Evolutionary conservation across 1,284 basidiomycete species (phyloP).

Genomic region (Tilletia setariae): DNA sequence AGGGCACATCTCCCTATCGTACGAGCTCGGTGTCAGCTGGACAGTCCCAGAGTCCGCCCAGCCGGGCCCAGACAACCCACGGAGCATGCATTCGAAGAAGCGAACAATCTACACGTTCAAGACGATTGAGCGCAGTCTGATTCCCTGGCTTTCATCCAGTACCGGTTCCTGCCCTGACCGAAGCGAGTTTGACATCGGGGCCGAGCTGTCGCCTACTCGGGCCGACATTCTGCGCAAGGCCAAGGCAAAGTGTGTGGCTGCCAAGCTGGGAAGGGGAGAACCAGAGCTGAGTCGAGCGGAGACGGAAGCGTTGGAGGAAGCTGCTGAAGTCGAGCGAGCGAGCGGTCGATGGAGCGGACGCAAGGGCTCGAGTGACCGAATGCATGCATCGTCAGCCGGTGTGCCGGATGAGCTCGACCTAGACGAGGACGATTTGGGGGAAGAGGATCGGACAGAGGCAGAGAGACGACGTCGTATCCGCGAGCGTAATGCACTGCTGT

Average conservation of each 20-base stretch:
- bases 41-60: not conserved
- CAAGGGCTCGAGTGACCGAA: not conserved
- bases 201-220: not conserved
- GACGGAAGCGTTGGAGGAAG: not conserved
- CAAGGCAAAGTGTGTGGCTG: slow-evolving; percentile 1
- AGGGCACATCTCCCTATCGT: not conserved
- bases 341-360: not conserved
- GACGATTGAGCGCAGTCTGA: slow-evolving; percentile 2
- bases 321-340: not conserved
- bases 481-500: slow-evolving; percentile 1
- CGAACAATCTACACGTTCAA: slow-evolving; percentile 1
- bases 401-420: not conserved
- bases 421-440: not conserved
- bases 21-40: not conserved
- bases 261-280: slow-evolving; percentile 1
- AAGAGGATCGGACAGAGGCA: not conserved
- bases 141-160: slow-evolving; percentile 4
- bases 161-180: not conserved
- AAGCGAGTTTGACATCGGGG: not conserved
- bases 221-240: not conserved
- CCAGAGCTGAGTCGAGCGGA: not conserved
- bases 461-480: not conserved
- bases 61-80: not conserved
- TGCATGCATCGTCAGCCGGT: not conserved
- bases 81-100: not conserved